These are phyloP conservation scores for Chlamydomonas schloesseri DNA, from an alignment of 139 green algal species.

Conservation along the genomic window DNA sequence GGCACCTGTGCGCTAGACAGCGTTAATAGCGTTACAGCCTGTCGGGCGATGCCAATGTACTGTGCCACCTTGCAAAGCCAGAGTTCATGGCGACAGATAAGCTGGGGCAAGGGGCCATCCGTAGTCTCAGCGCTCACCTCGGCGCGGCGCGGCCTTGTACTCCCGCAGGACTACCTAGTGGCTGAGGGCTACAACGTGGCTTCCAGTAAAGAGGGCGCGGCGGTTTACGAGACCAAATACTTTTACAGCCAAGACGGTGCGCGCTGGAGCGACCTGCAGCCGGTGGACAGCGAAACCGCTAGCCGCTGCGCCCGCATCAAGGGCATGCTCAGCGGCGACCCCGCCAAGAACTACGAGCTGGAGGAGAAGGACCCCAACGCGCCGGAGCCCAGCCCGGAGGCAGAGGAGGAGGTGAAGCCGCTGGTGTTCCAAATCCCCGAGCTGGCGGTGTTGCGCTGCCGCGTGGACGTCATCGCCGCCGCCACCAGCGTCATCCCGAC, in stretches of 20 bases:
- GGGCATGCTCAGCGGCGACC: conserved; percentile 53
- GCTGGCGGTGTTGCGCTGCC: conserved; percentile 55
- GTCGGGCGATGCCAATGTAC: no score
- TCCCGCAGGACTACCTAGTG: conserved; percentile 76
- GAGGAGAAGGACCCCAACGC: conserved; percentile 57
- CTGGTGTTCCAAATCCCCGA: conserved; percentile 54
- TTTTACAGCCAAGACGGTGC: conserved; percentile 81
- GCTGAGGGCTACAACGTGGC: conserved; percentile 70
- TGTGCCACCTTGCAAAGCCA: no score
- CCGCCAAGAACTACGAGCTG: conserved; percentile 57
- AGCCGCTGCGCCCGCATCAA: not conserved
- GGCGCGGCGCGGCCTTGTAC: no score
- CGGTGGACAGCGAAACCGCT: conserved; percentile 56
- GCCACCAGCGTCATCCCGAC: conserved; percentile 61
- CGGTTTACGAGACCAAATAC: conserved; percentile 68
- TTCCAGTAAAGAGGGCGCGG: conserved; percentile 45
- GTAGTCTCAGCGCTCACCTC: not conserved
- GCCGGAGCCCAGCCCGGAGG: conserved; percentile 9
- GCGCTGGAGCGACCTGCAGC: conserved; percentile 76
- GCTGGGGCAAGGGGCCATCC: not conserved
- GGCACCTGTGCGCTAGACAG: no score
- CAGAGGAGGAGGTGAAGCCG: conserved; percentile 43
- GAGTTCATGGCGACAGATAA: no score
- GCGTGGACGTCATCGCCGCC: conserved; percentile 62
- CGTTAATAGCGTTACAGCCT: no score